Evolutionary conservation across 805 yeast genomes (phyloP).

Genomic region (Wickerhamiella brachini): DNA sequence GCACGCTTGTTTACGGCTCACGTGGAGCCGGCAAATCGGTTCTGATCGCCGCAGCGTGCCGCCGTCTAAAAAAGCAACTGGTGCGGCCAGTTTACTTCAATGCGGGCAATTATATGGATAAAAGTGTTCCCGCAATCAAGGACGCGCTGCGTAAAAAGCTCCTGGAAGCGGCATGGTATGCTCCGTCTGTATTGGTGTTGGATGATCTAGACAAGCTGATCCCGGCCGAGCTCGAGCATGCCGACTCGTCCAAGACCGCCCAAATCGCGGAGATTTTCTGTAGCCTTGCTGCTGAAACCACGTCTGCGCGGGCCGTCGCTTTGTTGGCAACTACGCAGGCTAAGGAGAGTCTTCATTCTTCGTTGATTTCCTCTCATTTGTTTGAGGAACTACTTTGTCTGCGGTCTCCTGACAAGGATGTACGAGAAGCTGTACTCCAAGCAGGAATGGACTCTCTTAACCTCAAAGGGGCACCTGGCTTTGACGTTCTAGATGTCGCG

Average conservation of each 20-base stretch:
- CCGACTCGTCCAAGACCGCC: constrained; percentile 45
- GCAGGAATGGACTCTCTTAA: constrained; percentile 28
- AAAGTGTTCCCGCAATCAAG: constrained; percentile 34
- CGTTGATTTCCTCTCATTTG: constrained; percentile 53
- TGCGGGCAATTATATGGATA: constrained; percentile 45
- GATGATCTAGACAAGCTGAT: constrained; percentile 69
- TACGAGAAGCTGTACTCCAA: constrained; percentile 36
- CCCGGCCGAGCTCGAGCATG: constrained; percentile 48
- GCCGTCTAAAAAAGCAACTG: constrained; percentile 25
- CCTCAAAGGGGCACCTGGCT: constrained; percentile 6
- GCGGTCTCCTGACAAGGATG: constrained; percentile 53
- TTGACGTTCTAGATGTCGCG: constrained; percentile 39
- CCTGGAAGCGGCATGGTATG: constrained; percentile 52
- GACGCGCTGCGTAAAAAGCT: constrained; percentile 33
- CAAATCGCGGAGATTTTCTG: constrained; percentile 54
- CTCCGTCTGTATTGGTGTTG: constrained; percentile 59
- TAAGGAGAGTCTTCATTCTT: constrained; percentile 48
- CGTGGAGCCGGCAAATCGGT: constrained; percentile 75
- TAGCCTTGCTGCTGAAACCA: constrained; percentile 31
- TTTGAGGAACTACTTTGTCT: constrained; percentile 49
- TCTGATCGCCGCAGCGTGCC: constrained; percentile 31
- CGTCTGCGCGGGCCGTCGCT: constrained; percentile 32
- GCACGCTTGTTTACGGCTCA: constrained; percentile 55
- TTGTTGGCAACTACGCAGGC: constrained; percentile 51
- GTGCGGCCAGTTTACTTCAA: constrained; percentile 38